Evolutionary conservation across 139 green algal species (phyloP).

Genomic region (Chlorella sp.): DNA sequence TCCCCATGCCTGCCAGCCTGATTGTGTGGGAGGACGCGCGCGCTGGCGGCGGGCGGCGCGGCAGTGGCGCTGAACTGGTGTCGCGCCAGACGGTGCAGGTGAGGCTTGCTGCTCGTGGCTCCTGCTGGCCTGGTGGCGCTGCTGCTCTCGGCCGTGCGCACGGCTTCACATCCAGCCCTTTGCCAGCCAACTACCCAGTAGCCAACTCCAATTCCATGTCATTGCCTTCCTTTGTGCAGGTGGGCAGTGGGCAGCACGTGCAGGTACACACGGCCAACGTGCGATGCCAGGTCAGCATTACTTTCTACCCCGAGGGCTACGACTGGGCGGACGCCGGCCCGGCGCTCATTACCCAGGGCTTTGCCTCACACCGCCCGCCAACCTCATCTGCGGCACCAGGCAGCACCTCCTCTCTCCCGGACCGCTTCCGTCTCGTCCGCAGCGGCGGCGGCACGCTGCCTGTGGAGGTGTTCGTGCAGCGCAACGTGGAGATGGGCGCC

Average conservation of each 20-base stretch:
- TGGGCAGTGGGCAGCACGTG: too few species aligned
- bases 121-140: too few species aligned
- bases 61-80: slow-evolving; percentile 18
- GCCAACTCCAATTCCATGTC: too few species aligned
- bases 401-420: slow-evolving; percentile 54
- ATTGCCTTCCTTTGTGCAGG: too few species aligned
- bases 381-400: neutral
- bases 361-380: neutral
- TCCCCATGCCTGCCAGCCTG: slow-evolving; percentile 67
- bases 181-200: too few species aligned
- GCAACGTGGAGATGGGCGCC: slow-evolving; percentile 53
- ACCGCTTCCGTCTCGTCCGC: slow-evolving; percentile 59
- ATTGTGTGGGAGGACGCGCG: slow-evolving; percentile 64
- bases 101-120: too few species aligned
- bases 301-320: slow-evolving; percentile 75
- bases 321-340: slow-evolving; percentile 68
- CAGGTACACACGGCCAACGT: slow-evolving; percentile 66
- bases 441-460: slow-evolving; percentile 12
- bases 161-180: too few species aligned
- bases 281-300: slow-evolving; percentile 53
- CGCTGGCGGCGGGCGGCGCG: too few species aligned
- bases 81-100: slow-evolving; percentile 53
- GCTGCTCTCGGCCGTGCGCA: slow-evolving; percentile 34
- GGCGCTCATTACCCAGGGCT: slow-evolving; percentile 49
- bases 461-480: slow-evolving; percentile 58